These are phyloP conservation scores for Penicillium palitans DNA, from an alignment of 2,329 filamentous ascomycete species.

Conservation along the genomic window DNA sequence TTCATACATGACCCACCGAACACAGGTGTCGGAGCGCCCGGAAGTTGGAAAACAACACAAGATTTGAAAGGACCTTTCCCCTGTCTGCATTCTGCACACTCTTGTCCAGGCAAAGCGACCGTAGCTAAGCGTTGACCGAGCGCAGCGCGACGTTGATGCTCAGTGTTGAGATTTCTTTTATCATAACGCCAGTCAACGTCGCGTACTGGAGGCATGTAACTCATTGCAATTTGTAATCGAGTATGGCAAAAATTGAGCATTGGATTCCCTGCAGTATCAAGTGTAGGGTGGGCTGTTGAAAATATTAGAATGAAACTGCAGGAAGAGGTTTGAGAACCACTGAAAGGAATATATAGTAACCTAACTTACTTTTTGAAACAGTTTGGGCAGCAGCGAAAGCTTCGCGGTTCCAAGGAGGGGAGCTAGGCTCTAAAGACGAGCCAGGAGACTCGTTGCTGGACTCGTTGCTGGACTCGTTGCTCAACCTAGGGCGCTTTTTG, in stretches of 20 bases:
- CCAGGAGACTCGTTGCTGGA: neutral
- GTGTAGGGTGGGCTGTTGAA: neutral
- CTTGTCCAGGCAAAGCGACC: neutral
- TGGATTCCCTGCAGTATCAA: neutral
- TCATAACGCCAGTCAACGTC: neutral
- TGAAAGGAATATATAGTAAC: neutral
- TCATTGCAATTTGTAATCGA: accelerated
- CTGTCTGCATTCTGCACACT: neutral
- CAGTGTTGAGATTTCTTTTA: accelerated
- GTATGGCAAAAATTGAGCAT: neutral
- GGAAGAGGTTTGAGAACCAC: neutral
- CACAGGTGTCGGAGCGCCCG: accelerated
- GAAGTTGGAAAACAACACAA: neutral
- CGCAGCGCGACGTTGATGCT: neutral
- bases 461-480: neutral
- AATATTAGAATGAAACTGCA: neutral
- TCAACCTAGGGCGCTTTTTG: neutral
- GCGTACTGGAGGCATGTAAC: neutral
- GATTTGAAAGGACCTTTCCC: neutral
- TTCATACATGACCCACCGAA: neutral
- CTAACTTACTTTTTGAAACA: neutral
- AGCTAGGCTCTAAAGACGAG: neutral
- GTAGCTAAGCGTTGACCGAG: neutral
- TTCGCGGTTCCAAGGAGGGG: neutral
- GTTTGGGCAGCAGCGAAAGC: neutral